These are phyloP conservation scores for Atkinsonella hypoxylon DNA, from an alignment of 2,329 filamentous ascomycete genomes.

Conservation along the genomic window DNA sequence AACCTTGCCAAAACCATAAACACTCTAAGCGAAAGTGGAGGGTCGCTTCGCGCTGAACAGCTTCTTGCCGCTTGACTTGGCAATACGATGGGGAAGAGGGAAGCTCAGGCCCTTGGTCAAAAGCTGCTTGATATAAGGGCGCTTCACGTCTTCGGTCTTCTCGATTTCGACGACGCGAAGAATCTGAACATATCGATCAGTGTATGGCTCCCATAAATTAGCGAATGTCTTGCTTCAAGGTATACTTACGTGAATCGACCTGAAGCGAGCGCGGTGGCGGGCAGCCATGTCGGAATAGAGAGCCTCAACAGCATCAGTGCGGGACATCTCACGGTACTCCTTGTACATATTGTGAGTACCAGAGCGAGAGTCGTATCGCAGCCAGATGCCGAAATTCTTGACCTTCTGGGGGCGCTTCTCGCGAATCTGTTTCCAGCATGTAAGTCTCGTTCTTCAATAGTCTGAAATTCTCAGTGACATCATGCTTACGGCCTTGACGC, in stretches of 20 bases:
- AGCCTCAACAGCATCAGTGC: slow-evolving; percentile 87
- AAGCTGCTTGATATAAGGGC: slow-evolving; percentile 99
- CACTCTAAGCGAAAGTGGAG: slow-evolving; percentile 89
- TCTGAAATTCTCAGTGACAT: background rate
- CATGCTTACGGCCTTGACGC: slow-evolving; percentile 71
- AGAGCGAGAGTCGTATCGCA: slow-evolving; percentile 99
- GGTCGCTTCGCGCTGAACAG: slow-evolving; percentile 88
- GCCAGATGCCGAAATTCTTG: slow-evolving; percentile 99
- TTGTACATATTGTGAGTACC: slow-evolving; percentile 99
- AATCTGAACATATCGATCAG: slow-evolving; percentile 46
- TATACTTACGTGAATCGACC: slow-evolving; percentile 86
- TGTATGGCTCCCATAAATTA: slow-evolving; percentile 1
- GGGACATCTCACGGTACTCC: slow-evolving; percentile 99
- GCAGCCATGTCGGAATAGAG: slow-evolving; percentile 99
- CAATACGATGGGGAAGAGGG: slow-evolving; percentile 93
- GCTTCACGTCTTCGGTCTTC: slow-evolving; percentile 89
- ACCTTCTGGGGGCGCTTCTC: slow-evolving; percentile 99
- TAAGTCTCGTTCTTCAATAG: slow-evolving; percentile 3
- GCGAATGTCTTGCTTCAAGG: background rate
- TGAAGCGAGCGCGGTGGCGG: slow-evolving; percentile 91
- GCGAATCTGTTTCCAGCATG: slow-evolving; percentile 52
- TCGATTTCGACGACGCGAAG: slow-evolving; percentile 96
- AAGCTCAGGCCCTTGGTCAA: slow-evolving; percentile 90
- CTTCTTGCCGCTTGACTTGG: slow-evolving; percentile 76
- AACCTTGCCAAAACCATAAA: slow-evolving; percentile 42